phyloP scores from a whole-genome alignment of 2,329 filamentous ascomycete species.

The Monosporascus cannonballus region DNA sequence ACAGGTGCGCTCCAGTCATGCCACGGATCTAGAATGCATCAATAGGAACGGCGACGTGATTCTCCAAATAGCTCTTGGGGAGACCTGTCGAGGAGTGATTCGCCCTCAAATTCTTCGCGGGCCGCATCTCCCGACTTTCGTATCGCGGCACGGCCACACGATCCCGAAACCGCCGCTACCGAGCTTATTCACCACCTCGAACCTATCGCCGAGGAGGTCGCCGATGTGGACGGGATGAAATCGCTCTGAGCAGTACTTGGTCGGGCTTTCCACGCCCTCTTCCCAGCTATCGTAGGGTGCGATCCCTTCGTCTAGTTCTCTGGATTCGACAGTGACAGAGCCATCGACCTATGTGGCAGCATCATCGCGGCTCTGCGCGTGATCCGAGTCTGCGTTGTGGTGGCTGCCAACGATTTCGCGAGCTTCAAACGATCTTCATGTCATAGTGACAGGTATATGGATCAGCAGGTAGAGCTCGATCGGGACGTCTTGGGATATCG shows the following conservation, averaged over 20 bases:
- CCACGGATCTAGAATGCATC: neutral
- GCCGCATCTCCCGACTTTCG: neutral
- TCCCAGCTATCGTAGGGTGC: neutral
- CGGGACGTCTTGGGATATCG: too few species aligned
- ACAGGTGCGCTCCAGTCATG: neutral
- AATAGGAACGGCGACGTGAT: neutral
- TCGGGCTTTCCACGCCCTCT: neutral
- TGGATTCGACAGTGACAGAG: neutral
- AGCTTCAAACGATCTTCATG: too few species aligned
- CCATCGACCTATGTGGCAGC: neutral
- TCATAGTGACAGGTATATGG: too few species aligned
- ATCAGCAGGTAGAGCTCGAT: too few species aligned
- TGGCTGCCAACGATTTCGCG: too few species aligned
- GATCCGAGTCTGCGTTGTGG: too few species aligned
- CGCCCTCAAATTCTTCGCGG: neutral
- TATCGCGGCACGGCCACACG: neutral
- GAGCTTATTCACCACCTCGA: neutral
- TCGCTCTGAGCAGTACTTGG: neutral
- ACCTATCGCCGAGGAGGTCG: neutral
- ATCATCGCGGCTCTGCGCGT: too few species aligned
- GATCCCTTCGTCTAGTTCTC: neutral
- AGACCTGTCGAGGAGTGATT: neutral
- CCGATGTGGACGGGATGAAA: neutral
- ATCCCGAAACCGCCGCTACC: neutral
- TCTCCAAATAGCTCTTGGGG: neutral